Evolutionary conservation across 805 yeast genomes (phyloP).

Genomic region (Candida succiphila): DNA sequence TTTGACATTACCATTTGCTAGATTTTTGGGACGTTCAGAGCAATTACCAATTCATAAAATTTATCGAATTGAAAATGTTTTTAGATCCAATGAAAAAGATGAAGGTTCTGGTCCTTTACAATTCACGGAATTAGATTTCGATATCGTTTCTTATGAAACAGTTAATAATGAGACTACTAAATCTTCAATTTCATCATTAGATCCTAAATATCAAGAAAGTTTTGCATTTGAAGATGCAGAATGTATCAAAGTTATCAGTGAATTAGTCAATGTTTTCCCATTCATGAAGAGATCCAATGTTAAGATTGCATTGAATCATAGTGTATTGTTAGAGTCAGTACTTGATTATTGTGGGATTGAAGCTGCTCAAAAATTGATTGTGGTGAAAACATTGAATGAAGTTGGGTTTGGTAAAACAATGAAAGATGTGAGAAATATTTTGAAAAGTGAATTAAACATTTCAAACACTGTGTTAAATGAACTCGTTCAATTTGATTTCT

Average conservation of each 20-base stretch:
- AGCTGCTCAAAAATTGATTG: constrained; percentile 59
- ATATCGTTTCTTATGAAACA: constrained; percentile 47
- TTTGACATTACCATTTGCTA: constrained; percentile 80
- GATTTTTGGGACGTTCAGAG: constrained; percentile 66
- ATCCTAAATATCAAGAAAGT: constrained; percentile 16
- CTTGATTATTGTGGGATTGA: constrained; percentile 77
- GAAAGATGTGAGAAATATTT: constrained; percentile 38
- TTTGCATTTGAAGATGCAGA: constrained; percentile 75
- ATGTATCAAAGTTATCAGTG: constrained; percentile 72
- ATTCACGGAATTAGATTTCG: constrained; percentile 81
- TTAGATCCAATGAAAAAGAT: constrained; percentile 48
- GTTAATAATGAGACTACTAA: not conserved
- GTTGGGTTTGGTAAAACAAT: constrained; percentile 60
- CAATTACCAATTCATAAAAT: constrained; percentile 46
- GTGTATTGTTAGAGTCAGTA: constrained; percentile 65
- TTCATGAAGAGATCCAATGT: constrained; percentile 51
- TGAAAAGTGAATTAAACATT: constrained; percentile 59
- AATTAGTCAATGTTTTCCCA: constrained; percentile 56
- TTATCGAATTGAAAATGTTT: constrained; percentile 73
- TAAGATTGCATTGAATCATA: constrained; percentile 64
- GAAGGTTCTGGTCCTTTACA: constrained; percentile 66
- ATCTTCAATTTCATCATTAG: constrained; percentile 3
- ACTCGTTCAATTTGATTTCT: constrained; percentile 70
- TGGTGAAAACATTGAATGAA: constrained; percentile 66
- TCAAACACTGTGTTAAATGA: constrained; percentile 79